Conservation (phyloP, 331 rosid species). For the Acacia pycnantha region DNA sequence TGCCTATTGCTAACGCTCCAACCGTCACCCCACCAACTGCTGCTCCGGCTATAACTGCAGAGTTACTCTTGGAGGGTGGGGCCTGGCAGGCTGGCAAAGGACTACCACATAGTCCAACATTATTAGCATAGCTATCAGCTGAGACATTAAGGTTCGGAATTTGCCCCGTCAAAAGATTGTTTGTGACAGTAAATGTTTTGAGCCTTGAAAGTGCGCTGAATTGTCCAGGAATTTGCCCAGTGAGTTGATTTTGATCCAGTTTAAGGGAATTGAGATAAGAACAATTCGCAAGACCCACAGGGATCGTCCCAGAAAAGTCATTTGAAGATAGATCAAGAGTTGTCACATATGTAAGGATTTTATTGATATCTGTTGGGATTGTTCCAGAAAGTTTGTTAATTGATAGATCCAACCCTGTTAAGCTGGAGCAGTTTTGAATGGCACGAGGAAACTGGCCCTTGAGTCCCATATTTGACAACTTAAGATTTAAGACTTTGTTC, state of each 20-base stretch:
- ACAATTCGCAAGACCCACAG: constrained; percentile 40
- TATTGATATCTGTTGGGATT: constrained; percentile 47
- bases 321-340: constrained; percentile 78
- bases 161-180: too few species aligned
- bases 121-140: constrained; percentile 45
- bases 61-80: constrained; percentile 37
- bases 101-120: constrained; percentile 64
- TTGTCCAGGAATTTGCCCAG: constrained; percentile 79
- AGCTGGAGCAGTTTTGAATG: constrained; percentile 54
- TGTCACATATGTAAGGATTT: background rate
- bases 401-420: constrained; percentile 79
- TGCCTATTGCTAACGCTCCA: constrained; percentile 51
- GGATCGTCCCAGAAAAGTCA: constrained; percentile 65
- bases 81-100: constrained; percentile 30
- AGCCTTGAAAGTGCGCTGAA: too few species aligned
- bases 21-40: constrained; percentile 72
- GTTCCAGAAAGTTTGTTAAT: constrained; percentile 50
- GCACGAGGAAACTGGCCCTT: constrained; percentile 62
- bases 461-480: constrained; percentile 66
- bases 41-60: constrained; percentile 71
- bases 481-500: constrained; percentile 63
- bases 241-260: constrained; percentile 63
- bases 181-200: too few species aligned
- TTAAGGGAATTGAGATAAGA: constrained; percentile 57
- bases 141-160: constrained; percentile 38